Conservation (phyloP, 2,329 filamentous ascomycete genomes). For the Fusarium nygamai region DNA sequence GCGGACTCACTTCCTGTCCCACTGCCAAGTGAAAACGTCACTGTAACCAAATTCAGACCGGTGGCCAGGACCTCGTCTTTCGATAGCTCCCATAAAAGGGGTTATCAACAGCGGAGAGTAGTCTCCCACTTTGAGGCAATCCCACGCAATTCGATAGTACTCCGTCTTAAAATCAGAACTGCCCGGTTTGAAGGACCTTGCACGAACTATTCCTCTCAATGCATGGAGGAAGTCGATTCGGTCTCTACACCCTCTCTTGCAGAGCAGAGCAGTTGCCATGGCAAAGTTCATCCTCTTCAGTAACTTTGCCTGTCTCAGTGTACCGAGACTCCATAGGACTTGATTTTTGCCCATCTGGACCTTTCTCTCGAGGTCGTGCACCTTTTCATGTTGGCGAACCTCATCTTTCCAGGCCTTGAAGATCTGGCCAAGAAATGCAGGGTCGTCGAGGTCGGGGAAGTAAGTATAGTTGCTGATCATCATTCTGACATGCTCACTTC, state of each 20-base stretch:
- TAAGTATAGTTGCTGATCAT: background rate
- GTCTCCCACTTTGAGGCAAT: background rate
- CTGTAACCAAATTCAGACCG: background rate
- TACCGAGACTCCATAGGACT: background rate
- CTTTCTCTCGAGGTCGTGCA: background rate
- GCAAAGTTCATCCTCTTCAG: background rate
- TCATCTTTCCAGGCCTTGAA: background rate
- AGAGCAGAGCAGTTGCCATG: background rate
- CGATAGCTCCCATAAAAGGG: background rate
- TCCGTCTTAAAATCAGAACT: background rate
- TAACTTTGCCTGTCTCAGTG: background rate
- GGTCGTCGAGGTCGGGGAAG: background rate
- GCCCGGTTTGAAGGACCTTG: rapidly evolving
- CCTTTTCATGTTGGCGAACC: background rate
- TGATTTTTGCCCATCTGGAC: background rate
- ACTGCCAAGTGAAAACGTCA: background rate
- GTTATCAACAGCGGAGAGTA: background rate
- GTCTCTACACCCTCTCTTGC: background rate
- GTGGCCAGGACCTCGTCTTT: background rate
- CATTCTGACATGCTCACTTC: background rate
- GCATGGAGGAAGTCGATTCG: background rate
- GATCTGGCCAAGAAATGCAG: background rate
- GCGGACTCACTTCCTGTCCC: background rate
- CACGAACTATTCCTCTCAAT: background rate
- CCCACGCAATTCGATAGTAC: background rate